Evolutionary conservation across 352 stramenopile genomes (phyloP).

Genomic region (Phytopythium oedochilum): DNA sequence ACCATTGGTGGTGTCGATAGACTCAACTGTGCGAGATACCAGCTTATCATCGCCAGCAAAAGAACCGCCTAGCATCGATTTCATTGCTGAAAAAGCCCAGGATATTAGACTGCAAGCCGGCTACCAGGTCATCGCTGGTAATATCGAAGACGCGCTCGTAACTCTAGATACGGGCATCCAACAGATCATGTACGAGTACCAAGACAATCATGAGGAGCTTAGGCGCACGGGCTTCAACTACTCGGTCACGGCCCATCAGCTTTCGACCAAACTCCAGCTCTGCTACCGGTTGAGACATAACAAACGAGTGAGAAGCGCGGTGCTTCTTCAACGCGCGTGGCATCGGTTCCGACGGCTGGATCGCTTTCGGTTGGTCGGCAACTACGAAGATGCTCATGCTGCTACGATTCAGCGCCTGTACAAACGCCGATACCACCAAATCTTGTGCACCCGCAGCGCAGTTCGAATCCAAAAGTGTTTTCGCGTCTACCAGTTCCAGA

Average conservation of each 20-base stretch:
- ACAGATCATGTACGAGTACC: constrained; percentile 32
- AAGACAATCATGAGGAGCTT: constrained; percentile 27
- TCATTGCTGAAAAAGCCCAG: neutral
- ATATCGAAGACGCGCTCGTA: constrained; percentile 28
- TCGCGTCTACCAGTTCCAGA: constrained; percentile 32
- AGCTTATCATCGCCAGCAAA: neutral
- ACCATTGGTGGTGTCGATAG: neutral
- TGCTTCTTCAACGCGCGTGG: constrained; percentile 37
- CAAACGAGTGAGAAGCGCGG: constrained; percentile 14
- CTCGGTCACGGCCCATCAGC: constrained; percentile 28
- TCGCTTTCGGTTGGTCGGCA: constrained; percentile 1
- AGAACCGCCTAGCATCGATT: neutral
- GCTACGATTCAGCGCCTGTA: constrained; percentile 31
- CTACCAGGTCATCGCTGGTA: constrained; percentile 13
- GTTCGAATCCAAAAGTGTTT: constrained; percentile 39
- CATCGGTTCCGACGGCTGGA: constrained; percentile 14
- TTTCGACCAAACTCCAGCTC: constrained; percentile 28
- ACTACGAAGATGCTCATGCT: constrained; percentile 20
- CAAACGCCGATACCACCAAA: constrained; percentile 12
- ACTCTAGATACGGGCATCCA: constrained; percentile 45
- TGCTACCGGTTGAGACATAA: constrained; percentile 28
- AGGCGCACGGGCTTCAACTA: constrained; percentile 34
- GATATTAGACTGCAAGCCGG: constrained; percentile 16
- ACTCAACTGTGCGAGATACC: neutral
- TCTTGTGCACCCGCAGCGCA: constrained; percentile 14